A percentile compares a stretch with the other conserved stretches of the same genome.
These are phyloP conservation scores for Andrographis paniculata DNA, from an alignment of 305 asterid species.

Conservation along the genomic window DNA sequence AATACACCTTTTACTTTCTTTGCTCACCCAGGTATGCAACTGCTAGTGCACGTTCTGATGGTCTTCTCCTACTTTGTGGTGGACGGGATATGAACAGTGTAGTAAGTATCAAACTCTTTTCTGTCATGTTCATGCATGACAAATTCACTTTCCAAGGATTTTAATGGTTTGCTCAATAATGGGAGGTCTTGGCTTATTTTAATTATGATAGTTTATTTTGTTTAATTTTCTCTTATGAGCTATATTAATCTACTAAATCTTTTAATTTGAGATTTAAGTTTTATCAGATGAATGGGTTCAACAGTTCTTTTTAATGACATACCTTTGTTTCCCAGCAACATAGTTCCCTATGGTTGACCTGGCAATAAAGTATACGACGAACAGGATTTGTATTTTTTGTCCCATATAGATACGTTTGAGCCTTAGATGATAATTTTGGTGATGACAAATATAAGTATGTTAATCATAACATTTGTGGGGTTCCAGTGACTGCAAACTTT, in stretches of 20 bases:
- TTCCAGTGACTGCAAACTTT: neutral
- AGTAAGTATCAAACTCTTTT: slow-evolving; percentile 36
- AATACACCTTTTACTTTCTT: slow-evolving; percentile 14
- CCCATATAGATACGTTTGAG: neutral
- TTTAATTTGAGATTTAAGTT: slow-evolving; percentile 10
- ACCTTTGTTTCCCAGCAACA: neutral
- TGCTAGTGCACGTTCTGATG: slow-evolving; percentile 99
- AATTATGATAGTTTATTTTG: neutral
- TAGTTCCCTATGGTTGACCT: neutral
- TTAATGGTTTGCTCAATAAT: slow-evolving; percentile 7
- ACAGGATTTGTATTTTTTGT: neutral
- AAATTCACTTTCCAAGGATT: slow-evolving; percentile 14
- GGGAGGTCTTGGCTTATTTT: neutral
- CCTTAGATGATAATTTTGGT: neutral
- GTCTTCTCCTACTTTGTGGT: slow-evolving; percentile 98
- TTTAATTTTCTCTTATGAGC: too few relatives aligned
- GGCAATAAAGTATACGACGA: neutral
- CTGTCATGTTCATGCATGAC: slow-evolving; percentile 1
- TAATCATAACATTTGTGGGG: slow-evolving; percentile 6
- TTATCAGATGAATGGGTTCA: neutral
- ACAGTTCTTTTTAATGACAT: neutral
- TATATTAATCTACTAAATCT: slow-evolving; percentile 1
- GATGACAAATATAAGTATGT: neutral
- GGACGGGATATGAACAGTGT: slow-evolving; percentile 99
- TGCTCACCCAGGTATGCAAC: slow-evolving; percentile 79